Conservation (phyloP, 352 stramenopile genomes). For the Ochromonadaceae sp. region DNA sequence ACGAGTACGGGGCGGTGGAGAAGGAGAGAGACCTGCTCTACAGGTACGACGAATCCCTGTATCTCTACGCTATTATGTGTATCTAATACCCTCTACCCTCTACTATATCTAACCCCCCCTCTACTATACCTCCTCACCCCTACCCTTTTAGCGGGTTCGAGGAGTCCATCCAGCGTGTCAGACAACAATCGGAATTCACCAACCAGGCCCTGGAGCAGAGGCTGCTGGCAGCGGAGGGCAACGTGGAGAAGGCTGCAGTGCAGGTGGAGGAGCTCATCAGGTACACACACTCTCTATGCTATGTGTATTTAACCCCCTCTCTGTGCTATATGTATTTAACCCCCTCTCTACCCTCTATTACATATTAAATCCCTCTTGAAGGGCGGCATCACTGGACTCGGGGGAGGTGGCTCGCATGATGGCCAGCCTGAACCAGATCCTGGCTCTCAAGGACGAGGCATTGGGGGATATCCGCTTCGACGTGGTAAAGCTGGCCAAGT, state of each 20-base stretch:
- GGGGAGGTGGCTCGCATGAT: constrained; percentile 41
- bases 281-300: not conserved
- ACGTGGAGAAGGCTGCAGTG: constrained; percentile 36
- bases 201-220: constrained; percentile 56
- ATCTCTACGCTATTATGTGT: too few species aligned
- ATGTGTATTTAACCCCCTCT: not conserved
- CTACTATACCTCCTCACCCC: too few species aligned
- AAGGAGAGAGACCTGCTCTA: too few species aligned
- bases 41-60: too few species aligned
- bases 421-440: constrained; percentile 23
- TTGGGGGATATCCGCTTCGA: constrained; percentile 59
- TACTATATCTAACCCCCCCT: too few species aligned
- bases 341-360: constrained; percentile 28
- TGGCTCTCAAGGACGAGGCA: constrained; percentile 51
- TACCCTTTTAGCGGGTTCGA: constrained; percentile 75
- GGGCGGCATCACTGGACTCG: constrained; percentile 48
- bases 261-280: constrained; percentile 44
- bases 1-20: constrained; percentile 52
- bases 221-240: constrained; percentile 47
- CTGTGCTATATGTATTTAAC: constrained; percentile 46
- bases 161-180: constrained; percentile 58
- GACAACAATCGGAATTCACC: constrained; percentile 72
- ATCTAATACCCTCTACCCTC: too few species aligned
- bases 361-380: too few species aligned
- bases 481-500: constrained; percentile 44